These are phyloP conservation scores for Epicoccum nigrum DNA, from an alignment of 2,329 filamentous ascomycete species.

Conservation along the genomic window DNA sequence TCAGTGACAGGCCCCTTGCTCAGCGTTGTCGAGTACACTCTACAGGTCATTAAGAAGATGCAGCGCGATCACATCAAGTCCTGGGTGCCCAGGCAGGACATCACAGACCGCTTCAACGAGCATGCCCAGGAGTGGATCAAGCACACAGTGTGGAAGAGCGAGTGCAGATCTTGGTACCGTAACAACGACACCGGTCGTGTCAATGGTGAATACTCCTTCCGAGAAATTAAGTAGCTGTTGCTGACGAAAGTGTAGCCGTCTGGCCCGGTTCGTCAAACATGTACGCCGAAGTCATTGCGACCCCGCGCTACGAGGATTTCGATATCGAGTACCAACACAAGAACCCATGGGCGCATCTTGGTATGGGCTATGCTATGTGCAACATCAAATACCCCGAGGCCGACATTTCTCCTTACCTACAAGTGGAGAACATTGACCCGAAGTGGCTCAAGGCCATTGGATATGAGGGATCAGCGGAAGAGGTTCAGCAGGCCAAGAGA, in stretches of 20 bases:
- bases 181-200: slow-evolving; percentile 49
- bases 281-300: slow-evolving; percentile 50
- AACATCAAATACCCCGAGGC: slow-evolving; percentile 30
- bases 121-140: slow-evolving; percentile 57
- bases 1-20: slow-evolving; percentile 52
- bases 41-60: slow-evolving; percentile 55
- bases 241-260: slow-evolving; percentile 44
- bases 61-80: slow-evolving; percentile 53
- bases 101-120: slow-evolving; percentile 52
- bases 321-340: slow-evolving; percentile 49
- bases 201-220: slow-evolving; percentile 23
- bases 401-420: slow-evolving; percentile 50
- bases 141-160: slow-evolving; percentile 57
- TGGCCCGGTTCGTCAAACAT: slow-evolving; percentile 60
- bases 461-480: slow-evolving; percentile 19
- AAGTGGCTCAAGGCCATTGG: slow-evolving; percentile 48
- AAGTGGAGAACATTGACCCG: slow-evolving; percentile 51
- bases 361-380: slow-evolving; percentile 48
- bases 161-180: slow-evolving; percentile 55
- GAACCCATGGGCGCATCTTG: slow-evolving; percentile 52
- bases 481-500: slow-evolving; percentile 22
- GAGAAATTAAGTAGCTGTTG: no score
- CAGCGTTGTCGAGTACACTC: slow-evolving; percentile 48
- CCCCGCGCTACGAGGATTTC: slow-evolving; percentile 53
- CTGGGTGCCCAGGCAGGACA: slow-evolving; percentile 50